phyloP scores from a whole-genome alignment of 148 eudicot species.

The Rhododendron henanense region DNA sequence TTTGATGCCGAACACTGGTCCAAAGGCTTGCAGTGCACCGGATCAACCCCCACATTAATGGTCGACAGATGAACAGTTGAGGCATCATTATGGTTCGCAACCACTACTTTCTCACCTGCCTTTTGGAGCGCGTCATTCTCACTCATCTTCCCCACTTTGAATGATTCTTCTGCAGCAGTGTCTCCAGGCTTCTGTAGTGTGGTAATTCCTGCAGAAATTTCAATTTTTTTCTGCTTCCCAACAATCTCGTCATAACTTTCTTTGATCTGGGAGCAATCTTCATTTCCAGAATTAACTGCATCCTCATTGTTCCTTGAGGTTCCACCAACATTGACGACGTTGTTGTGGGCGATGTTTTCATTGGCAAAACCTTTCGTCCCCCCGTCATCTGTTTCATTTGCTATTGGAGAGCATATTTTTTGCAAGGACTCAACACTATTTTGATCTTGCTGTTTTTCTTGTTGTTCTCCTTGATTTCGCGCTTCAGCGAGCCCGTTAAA shows the following conservation, averaged over 20 bases:
- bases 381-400: neutral
- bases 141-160: neutral
- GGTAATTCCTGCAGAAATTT: neutral
- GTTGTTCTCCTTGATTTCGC: neutral
- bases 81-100: neutral
- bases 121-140: neutral
- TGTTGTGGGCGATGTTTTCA: neutral
- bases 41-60: constrained; percentile 3
- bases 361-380: neutral
- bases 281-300: constrained; percentile 1
- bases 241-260: neutral
- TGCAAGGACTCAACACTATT: neutral
- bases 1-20: neutral
- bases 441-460: neutral
- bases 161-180: neutral
- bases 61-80: neutral
- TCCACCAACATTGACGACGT: neutral
- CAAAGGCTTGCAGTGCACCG: neutral
- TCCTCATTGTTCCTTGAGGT: neutral
- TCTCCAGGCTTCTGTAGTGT: neutral
- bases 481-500: neutral
- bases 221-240: neutral
- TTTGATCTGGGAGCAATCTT: constrained; percentile 1
- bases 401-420: neutral
- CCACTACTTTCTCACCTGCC: neutral